These are phyloP conservation scores for Geotrichum fermentans DNA, from an alignment of 1,139 yeast genomes.

Conservation along the genomic window DNA sequence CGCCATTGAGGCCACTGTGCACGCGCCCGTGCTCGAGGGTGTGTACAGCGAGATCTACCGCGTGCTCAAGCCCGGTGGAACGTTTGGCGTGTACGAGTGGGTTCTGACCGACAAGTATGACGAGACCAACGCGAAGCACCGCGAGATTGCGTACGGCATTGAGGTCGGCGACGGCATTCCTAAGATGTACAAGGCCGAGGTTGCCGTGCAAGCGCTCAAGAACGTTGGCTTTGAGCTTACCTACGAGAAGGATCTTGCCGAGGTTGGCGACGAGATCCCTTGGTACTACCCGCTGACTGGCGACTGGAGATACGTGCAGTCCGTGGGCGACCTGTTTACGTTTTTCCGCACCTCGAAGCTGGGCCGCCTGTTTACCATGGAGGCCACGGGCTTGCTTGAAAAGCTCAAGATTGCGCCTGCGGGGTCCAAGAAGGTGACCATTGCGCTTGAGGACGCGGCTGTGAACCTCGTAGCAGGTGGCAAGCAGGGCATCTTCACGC, in stretches of 20 bases:
- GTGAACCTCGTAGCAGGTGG: constrained; percentile 94
- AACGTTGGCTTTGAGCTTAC: constrained; percentile 83
- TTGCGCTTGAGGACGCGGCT: constrained; percentile 95
- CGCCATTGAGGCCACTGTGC: constrained; percentile 98
- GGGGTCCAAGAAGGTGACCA: constrained; percentile 87
- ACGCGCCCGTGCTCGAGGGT: constrained; percentile 94
- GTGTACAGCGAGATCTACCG: constrained; percentile 93
- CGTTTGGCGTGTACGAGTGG: constrained; percentile 98
- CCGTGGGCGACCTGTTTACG: constrained; percentile 71
- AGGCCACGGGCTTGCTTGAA: constrained; percentile 75
- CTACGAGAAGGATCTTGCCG: constrained; percentile 78
- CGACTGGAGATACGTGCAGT: constrained; percentile 82
- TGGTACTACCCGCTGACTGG: constrained; percentile 98
- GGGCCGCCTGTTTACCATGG: constrained; percentile 84
- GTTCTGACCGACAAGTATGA: constrained; percentile 95
- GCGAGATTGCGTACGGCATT: constrained; percentile 93
- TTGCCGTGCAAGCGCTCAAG: constrained; percentile 81
- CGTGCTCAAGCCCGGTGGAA: constrained; percentile 96
- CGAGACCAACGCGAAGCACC: constrained; percentile 80
- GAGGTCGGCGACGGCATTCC: constrained; percentile 99
- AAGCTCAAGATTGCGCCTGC: constrained; percentile 83
- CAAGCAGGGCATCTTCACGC: constrained; percentile 79
- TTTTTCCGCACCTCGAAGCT: constrained; percentile 81
- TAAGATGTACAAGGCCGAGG: constrained; percentile 82
- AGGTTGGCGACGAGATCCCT: constrained; percentile 75